Evolutionary conservation across 2,329 filamentous ascomycete genomes (phyloP).

Genomic region (Teratosphaeria destructans): DNA sequence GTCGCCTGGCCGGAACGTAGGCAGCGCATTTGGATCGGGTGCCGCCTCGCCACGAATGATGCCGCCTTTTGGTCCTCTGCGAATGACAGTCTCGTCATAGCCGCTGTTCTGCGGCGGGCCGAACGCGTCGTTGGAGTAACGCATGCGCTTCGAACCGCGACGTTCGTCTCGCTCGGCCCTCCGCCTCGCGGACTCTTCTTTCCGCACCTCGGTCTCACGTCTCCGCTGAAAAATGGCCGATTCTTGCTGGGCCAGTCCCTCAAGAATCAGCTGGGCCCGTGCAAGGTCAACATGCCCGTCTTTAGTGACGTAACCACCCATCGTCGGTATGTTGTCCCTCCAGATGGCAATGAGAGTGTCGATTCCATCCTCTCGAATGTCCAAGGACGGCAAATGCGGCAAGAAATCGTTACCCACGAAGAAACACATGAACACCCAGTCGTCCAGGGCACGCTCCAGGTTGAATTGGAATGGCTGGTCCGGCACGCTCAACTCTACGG

Average conservation of each 20-base stretch:
- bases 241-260: constrained; percentile 83
- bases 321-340: constrained; percentile 79
- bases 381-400: constrained; percentile 90
- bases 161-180: constrained; percentile 60
- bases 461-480: constrained; percentile 81
- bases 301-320: constrained; percentile 94
- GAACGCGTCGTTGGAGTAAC: constrained; percentile 18
- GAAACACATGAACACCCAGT: constrained; percentile 99
- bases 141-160: constrained; percentile 30
- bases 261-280: constrained; percentile 76
- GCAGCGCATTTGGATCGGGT: constrained; percentile 35
- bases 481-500: constrained; percentile 75
- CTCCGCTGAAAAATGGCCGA: constrained; percentile 84
- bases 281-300: constrained; percentile 85
- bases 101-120: constrained; percentile 16
- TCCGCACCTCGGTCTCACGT: constrained; percentile 74
- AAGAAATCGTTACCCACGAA: constrained; percentile 98
- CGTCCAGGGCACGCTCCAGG: constrained; percentile 85
- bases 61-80: constrained; percentile 23
- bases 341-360: constrained; percentile 95
- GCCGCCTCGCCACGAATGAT: constrained; percentile 23
- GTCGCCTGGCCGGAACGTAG: constrained; percentile 47
- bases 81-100: constrained; percentile 22
- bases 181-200: constrained; percentile 68
- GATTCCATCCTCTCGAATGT: constrained; percentile 94